phyloP scores from a whole-genome alignment of 495 filamentous ascomycete species.

The Penicillium paradoxum region DNA sequence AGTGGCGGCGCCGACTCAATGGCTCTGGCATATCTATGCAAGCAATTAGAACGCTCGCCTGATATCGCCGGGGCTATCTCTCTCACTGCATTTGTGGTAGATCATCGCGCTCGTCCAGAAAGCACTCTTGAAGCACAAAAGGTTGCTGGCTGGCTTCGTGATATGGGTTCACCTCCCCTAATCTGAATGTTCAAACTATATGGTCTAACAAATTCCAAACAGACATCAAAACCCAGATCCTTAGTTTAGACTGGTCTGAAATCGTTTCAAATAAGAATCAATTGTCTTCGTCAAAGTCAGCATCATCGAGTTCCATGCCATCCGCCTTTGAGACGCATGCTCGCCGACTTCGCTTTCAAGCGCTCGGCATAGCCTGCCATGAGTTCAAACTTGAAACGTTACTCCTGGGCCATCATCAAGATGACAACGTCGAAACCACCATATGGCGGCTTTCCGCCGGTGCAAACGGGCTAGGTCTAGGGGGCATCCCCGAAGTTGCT shows the following conservation, averaged over 20 bases:
- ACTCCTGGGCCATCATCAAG: conserved; percentile 75
- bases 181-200: neutral
- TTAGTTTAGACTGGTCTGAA: conserved; percentile 47
- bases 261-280: conserved; percentile 3
- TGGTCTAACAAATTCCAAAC: conserved; percentile 12
- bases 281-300: conserved; percentile 7
- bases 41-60: conserved; percentile 31
- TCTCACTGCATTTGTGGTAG: conserved; percentile 66
- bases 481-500: conserved; percentile 58
- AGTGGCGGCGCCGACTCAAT: conserved; percentile 97
- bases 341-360: conserved; percentile 66
- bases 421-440: conserved; percentile 85
- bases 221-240: conserved; percentile 49
- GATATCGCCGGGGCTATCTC: conserved; percentile 21
- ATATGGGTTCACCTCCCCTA: conserved; percentile 30
- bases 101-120: conserved; percentile 67
- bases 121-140: conserved; percentile 62
- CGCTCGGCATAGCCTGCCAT: conserved; percentile 58
- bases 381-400: conserved; percentile 46
- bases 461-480: conserved; percentile 58
- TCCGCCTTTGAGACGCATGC: conserved; percentile 75
- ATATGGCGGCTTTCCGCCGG: conserved; percentile 65
- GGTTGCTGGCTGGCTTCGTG: conserved; percentile 51
- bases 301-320: conserved; percentile 42
- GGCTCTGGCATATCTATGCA: conserved; percentile 77